Conservation (phyloP, 2,329 filamentous ascomycete species). For the Colletotrichum acutatum region DNA sequence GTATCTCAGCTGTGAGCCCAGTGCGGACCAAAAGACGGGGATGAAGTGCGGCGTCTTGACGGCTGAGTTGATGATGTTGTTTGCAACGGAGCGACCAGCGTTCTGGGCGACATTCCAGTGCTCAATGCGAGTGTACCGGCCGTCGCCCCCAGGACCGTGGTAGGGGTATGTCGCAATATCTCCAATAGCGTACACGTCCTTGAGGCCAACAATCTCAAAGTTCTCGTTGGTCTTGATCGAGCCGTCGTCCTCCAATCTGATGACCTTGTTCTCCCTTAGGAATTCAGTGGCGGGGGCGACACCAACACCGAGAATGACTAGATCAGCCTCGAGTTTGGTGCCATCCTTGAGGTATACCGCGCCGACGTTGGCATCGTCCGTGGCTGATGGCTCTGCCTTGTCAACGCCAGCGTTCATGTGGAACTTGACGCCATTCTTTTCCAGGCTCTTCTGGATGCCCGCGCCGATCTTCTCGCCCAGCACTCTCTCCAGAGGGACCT, state of each 20-base stretch:
- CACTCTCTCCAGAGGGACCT: slow-evolving; percentile 84
- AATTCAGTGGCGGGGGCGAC: slow-evolving; percentile 88
- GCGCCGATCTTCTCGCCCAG: slow-evolving; percentile 85
- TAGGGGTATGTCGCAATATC: slow-evolving; percentile 98
- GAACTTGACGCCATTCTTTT: slow-evolving; percentile 91
- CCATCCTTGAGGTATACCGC: slow-evolving; percentile 87
- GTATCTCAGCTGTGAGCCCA: slow-evolving; percentile 90
- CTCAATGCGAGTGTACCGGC: slow-evolving; percentile 83
- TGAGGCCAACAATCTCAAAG: slow-evolving; percentile 79
- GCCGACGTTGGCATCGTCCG: slow-evolving; percentile 79
- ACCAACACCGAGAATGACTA: slow-evolving; percentile 92
- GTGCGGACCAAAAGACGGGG: slow-evolving; percentile 95
- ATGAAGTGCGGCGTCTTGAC: slow-evolving; percentile 78
- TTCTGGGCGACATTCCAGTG: slow-evolving; percentile 99
- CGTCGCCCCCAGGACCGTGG: slow-evolving; percentile 85
- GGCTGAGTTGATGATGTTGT: slow-evolving; percentile 76
- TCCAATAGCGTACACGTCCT: slow-evolving; percentile 91
- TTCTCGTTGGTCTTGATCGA: slow-evolving; percentile 83
- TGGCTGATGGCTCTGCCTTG: slow-evolving; percentile 78
- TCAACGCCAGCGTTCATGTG: slow-evolving; percentile 84
- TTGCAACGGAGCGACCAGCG: slow-evolving; percentile 82
- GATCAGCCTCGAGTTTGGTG: slow-evolving; percentile 83
- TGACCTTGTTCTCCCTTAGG: slow-evolving; percentile 75
- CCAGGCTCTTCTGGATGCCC: slow-evolving; percentile 81
- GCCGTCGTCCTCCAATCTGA: slow-evolving; percentile 84